Conservation (phyloP, 768 basidiomycete genomes). For the Russula compacta region DNA sequence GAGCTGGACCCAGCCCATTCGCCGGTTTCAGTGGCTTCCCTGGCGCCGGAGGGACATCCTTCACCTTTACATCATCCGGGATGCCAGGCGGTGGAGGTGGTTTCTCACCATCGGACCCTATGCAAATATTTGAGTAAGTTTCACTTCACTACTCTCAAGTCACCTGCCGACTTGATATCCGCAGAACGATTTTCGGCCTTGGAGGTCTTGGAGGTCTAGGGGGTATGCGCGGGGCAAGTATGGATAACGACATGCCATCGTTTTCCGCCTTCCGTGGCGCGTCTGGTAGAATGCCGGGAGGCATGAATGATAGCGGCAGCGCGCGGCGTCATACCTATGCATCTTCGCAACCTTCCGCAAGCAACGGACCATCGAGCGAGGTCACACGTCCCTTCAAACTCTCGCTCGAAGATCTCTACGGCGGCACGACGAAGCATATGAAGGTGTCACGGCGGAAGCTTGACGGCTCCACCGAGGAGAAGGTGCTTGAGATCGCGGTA, state of each 20-base stretch:
- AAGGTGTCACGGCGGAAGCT: slow-evolving; percentile 71
- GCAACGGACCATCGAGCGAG: slow-evolving; percentile 35
- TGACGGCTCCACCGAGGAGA: slow-evolving; percentile 74
- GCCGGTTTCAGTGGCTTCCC: slow-evolving; percentile 36
- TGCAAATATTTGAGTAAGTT: slow-evolving; percentile 82
- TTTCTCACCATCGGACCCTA: slow-evolving; percentile 73
- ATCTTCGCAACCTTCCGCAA: slow-evolving; percentile 26
- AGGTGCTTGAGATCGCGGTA: slow-evolving; percentile 71
- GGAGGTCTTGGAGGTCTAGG: slow-evolving; percentile 29
- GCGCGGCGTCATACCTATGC: background rate
- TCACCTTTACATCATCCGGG: slow-evolving; percentile 37
- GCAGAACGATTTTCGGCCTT: slow-evolving; percentile 50
- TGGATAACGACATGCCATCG: slow-evolving; percentile 35
- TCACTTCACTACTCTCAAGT: background rate
- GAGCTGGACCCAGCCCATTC: slow-evolving; percentile 31
- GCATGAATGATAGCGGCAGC: slow-evolving; percentile 31
- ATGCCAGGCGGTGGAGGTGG: slow-evolving; percentile 32
- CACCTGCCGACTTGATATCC: slow-evolving; percentile 3
- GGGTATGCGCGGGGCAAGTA: slow-evolving; percentile 24
- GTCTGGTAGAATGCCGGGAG: slow-evolving; percentile 50
- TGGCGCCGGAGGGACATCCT: slow-evolving; percentile 41
- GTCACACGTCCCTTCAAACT: slow-evolving; percentile 78
- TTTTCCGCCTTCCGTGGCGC: slow-evolving; percentile 34
- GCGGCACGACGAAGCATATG: slow-evolving; percentile 77
- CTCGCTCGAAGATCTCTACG: slow-evolving; percentile 78